A percentile compares a stretch with the other conserved stretches of the same genome.
These are phyloP conservation scores for Rhododendron henanense DNA, from an alignment of 148 eudicot species.

Conservation along the genomic window DNA sequence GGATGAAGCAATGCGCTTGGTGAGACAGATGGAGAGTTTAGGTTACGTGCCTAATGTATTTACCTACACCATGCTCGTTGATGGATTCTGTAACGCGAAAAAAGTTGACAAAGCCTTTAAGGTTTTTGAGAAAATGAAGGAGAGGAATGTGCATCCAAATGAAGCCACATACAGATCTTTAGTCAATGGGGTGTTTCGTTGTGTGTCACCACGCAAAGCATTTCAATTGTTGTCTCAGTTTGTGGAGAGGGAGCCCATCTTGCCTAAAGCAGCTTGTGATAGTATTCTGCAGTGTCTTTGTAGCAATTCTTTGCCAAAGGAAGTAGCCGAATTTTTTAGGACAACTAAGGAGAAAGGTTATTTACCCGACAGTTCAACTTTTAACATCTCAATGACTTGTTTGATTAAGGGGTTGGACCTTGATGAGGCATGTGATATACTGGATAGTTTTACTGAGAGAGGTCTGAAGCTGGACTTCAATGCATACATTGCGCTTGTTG, in stretches of 20 bases:
- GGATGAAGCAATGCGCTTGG: conserved; percentile 79
- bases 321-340: conserved; percentile 55
- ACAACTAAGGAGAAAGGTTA: conserved; percentile 54
- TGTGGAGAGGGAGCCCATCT: conserved; percentile 44
- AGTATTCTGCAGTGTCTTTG: conserved; percentile 56
- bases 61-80: conserved; percentile 82
- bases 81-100: conserved; percentile 80
- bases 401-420: conserved; percentile 65
- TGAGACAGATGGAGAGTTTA: conserved; percentile 72
- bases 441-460: conserved; percentile 41
- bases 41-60: conserved; percentile 74
- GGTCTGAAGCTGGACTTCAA: conserved; percentile 51
- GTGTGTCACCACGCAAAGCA: conserved; percentile 47
- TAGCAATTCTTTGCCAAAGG: conserved; percentile 48
- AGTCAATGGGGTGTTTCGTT: conserved; percentile 82
- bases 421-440: conserved; percentile 49
- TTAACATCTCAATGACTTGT: conserved; percentile 61
- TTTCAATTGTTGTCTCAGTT: conserved; percentile 49
- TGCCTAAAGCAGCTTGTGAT: conserved; percentile 64
- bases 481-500: conserved; percentile 51
- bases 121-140: conserved; percentile 65
- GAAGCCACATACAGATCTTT: conserved; percentile 90
- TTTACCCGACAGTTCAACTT: conserved; percentile 55
- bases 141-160: conserved; percentile 63
- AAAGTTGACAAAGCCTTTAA: conserved; percentile 70